Conservation (phyloP, 139 green algal species). For the Chlamydomonas sphaeroides region DNA sequence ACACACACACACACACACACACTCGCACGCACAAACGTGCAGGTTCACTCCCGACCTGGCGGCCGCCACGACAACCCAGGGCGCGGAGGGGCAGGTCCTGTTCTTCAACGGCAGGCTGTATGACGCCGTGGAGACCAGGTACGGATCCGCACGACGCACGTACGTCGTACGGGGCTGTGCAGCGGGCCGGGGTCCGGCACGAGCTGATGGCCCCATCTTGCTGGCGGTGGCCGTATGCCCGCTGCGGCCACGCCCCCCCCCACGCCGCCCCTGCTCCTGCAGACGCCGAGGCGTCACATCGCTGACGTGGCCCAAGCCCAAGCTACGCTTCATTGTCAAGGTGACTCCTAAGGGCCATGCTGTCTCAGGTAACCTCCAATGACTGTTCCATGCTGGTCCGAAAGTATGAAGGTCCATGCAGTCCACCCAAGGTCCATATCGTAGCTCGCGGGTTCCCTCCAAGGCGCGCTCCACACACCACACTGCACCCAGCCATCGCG, state of each 20-base stretch:
- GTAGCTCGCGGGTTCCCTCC: no score
- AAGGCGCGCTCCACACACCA: no score
- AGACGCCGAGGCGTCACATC: constrained; percentile 66
- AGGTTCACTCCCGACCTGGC: constrained; percentile 5
- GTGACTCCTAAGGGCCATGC: neutral
- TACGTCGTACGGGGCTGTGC: constrained; percentile 47
- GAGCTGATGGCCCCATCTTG: neutral
- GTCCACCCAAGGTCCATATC: neutral
- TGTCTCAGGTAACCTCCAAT: no score
- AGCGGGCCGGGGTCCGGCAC: neutral
- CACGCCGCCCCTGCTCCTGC: neutral
- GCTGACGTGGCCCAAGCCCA: constrained; percentile 83
- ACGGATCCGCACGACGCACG: no score
- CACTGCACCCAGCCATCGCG: no score
- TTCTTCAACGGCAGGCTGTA: constrained; percentile 21
- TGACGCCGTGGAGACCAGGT: constrained; percentile 18
- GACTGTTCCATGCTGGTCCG: neutral
- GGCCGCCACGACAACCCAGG: neutral
- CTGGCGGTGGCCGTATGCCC: constrained; percentile 46
- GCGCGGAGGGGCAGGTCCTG: constrained; percentile 3
- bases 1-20: neutral
- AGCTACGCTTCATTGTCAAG: constrained; percentile 72
- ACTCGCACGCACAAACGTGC: neutral
- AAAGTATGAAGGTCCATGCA: neutral
- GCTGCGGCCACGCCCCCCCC: constrained; percentile 74